phyloP scores from a whole-genome alignment of 768 basidiomycete genomes.

The Pleurotus platypus region DNA sequence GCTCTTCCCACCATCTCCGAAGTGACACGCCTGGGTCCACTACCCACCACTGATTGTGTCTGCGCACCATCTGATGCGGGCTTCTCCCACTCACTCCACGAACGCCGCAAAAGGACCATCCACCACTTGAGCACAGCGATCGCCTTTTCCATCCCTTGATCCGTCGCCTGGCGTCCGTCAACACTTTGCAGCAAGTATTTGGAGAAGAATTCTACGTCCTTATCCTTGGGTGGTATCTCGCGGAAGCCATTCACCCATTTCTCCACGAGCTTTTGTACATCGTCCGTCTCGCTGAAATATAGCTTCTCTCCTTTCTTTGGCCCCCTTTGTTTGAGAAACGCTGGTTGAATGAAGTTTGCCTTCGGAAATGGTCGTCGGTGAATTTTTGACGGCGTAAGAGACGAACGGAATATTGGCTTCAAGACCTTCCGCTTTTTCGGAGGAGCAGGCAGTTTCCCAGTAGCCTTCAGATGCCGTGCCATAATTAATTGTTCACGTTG shows the following conservation, averaged over 20 bases:
- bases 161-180: slow-evolving; percentile 49
- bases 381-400: slow-evolving; percentile 35
- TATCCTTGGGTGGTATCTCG: slow-evolving; percentile 60
- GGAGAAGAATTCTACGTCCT: slow-evolving; percentile 73
- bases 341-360: slow-evolving; percentile 47
- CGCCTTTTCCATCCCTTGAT: slow-evolving; percentile 64
- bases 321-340: slow-evolving; percentile 56
- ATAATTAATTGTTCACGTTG: slow-evolving; percentile 74
- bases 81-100: slow-evolving; percentile 58
- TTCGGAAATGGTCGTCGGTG: slow-evolving; percentile 50
- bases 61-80: slow-evolving; percentile 29
- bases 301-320: slow-evolving; percentile 54
- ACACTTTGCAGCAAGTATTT: slow-evolving; percentile 70
- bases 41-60: slow-evolving; percentile 17
- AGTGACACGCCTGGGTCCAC: not conserved
- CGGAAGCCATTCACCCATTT: slow-evolving; percentile 70
- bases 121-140: slow-evolving; percentile 80
- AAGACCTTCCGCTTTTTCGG: slow-evolving; percentile 47
- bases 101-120: slow-evolving; percentile 62
- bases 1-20: slow-evolving; percentile 50
- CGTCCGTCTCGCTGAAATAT: slow-evolving; percentile 59
- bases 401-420: slow-evolving; percentile 44
- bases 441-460: slow-evolving; percentile 34
- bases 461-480: slow-evolving; percentile 46
- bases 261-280: slow-evolving; percentile 70